These are phyloP conservation scores for Arabidopsis suecica DNA, from an alignment of 345 rosid species.

Conservation along the genomic window DNA sequence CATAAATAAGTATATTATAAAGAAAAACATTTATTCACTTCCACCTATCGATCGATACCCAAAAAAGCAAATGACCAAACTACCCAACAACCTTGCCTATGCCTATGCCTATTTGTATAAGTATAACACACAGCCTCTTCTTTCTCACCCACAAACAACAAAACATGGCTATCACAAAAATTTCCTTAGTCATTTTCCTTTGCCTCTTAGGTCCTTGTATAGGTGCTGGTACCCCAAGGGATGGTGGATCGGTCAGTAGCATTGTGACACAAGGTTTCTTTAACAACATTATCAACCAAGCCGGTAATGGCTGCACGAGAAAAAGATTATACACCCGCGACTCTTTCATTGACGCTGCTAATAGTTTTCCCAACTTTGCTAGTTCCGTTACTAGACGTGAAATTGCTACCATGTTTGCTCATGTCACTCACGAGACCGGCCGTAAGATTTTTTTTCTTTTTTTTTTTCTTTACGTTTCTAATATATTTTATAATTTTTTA, in stretches of 20 bases:
- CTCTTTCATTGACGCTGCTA: constrained; percentile 32
- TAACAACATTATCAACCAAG: constrained; percentile 44
- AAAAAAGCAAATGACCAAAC: constrained; percentile 7
- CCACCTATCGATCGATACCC: background rate
- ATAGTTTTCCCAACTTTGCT: constrained; percentile 20
- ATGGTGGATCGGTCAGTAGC: constrained; percentile 35
- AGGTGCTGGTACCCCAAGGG: background rate
- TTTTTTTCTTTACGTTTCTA: background rate
- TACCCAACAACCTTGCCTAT: background rate
- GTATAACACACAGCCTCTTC: background rate
- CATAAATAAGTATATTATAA: no score
- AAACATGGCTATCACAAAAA: constrained; percentile 1
- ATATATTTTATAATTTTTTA: background rate
- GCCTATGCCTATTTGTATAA: no score
- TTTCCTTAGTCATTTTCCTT: background rate
- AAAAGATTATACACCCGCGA: constrained; percentile 47
- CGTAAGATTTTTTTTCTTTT: constrained; percentile 35
- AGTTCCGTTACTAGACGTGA: constrained; percentile 39
- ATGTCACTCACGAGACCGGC: constrained; percentile 30
- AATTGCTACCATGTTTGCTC: constrained; percentile 53
- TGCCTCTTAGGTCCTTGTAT: constrained; percentile 40
- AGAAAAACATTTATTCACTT: background rate
- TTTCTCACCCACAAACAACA: background rate
- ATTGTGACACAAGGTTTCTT: constrained; percentile 51
- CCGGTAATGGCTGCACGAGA: constrained; percentile 43